phyloP scores from a whole-genome alignment of 768 basidiomycete genomes.

The Leccinum pellstonianum region DNA sequence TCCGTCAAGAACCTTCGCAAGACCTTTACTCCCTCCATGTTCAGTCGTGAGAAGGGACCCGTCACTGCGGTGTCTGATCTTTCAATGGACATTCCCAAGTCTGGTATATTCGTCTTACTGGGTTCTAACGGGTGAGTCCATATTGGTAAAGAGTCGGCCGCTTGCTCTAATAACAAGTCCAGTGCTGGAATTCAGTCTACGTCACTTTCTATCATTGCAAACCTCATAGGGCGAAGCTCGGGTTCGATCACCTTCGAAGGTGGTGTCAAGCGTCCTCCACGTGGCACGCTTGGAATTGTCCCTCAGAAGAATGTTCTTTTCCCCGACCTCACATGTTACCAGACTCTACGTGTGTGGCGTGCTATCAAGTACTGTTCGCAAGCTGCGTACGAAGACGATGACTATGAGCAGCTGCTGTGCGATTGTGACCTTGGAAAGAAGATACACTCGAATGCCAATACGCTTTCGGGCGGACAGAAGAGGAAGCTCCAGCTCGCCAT shows the following conservation, averaged over 20 bases:
- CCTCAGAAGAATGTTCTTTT: conserved; percentile 85
- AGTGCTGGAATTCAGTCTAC: conserved; percentile 77
- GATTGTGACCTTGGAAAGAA: conserved; percentile 59
- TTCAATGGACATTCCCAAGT: conserved; percentile 65
- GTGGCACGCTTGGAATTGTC: conserved; percentile 71
- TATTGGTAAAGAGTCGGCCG: background rate
- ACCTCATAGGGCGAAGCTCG: conserved; percentile 55
- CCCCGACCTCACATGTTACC: conserved; percentile 69
- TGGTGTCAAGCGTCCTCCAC: conserved; percentile 50
- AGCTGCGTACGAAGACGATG: conserved; percentile 44
- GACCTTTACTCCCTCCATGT: conserved; percentile 50
- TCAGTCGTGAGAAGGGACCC: conserved; percentile 43
- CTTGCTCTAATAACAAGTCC: conserved; percentile 5
- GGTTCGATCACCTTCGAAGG: conserved; percentile 60
- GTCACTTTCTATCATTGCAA: conserved; percentile 61
- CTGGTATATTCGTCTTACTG: conserved; percentile 74
- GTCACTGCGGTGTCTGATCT: conserved; percentile 68
- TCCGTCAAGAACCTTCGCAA: conserved; percentile 62
- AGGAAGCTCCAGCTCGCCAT: conserved; percentile 81
- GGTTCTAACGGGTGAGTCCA: conserved; percentile 64
- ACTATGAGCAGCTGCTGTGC: conserved; percentile 45
- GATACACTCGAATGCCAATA: conserved; percentile 61
- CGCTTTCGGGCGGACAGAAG: conserved; percentile 79
- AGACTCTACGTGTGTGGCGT: conserved; percentile 71
- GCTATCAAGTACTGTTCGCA: conserved; percentile 64